Conservation (phyloP, 352 stramenopile species). For the Globisporangium barbulae region DNA sequence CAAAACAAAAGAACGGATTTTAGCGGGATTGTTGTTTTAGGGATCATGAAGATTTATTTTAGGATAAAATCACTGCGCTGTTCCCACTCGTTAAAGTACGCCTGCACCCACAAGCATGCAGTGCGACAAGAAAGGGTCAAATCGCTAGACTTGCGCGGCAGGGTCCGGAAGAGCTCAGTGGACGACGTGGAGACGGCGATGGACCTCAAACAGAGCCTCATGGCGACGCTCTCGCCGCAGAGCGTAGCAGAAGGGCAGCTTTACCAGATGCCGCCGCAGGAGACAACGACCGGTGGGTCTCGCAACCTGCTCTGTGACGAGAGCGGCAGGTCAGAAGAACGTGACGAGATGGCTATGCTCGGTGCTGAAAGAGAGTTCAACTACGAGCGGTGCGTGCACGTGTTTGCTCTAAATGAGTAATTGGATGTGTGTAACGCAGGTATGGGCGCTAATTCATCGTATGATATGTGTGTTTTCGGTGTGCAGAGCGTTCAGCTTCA, state of each 20-base stretch:
- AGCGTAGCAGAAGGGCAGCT: neutral
- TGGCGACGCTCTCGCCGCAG: slow-evolving; percentile 4
- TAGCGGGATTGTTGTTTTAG: neutral
- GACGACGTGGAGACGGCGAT: slow-evolving; percentile 3
- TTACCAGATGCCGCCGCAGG: neutral
- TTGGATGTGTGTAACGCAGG: neutral
- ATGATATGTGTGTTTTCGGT: neutral
- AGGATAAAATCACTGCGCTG: neutral
- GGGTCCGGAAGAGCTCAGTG: neutral
- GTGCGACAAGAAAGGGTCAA: neutral
- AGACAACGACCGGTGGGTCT: too few relatives aligned
- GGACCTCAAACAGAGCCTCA: slow-evolving; percentile 19
- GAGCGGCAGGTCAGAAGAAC: slow-evolving; percentile 1
- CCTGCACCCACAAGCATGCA: neutral
- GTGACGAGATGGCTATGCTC: neutral
- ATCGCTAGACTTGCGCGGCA: neutral
- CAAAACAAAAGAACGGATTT: neutral
- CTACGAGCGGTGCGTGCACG: slow-evolving; percentile 9
- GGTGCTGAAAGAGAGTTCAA: slow-evolving; percentile 9
- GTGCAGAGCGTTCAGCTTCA: slow-evolving; percentile 33
- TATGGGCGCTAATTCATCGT: neutral
- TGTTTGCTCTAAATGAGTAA: neutral
- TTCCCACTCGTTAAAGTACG: neutral
- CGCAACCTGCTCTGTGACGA: neutral
- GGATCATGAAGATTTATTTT: too few relatives aligned